Conservation (phyloP, 2,329 filamentous ascomycete species). For the Seiridium unicorne region DNA sequence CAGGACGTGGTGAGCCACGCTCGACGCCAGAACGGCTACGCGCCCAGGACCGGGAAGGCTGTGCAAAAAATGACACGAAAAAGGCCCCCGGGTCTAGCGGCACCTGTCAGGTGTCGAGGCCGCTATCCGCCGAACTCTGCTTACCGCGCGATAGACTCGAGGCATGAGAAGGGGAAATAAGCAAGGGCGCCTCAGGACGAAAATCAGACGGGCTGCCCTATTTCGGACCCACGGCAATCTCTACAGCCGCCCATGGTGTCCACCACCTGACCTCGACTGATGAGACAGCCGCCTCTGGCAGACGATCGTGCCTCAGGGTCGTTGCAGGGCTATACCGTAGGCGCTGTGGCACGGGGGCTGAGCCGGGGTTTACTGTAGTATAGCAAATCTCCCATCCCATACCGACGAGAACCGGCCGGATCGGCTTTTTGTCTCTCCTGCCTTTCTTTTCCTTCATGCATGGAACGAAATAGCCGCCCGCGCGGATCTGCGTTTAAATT, state of each 20-base stretch:
- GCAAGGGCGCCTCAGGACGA: conserved; percentile 13
- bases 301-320: not conserved
- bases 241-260: conserved; percentile 13
- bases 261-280: not conserved
- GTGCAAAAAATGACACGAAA: not conserved
- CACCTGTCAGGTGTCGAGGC: conserved; percentile 3
- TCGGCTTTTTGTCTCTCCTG: not conserved
- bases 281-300: not conserved
- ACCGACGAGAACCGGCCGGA: not conserved
- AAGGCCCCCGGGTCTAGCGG: not conserved
- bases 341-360: not conserved
- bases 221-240: conserved; percentile 7
- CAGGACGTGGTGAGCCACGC: not conserved
- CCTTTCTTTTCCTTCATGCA: not conserved
- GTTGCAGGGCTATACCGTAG: conserved; percentile 1
- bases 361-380: not conserved
- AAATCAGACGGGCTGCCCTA: conserved; percentile 16
- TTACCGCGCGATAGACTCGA: not conserved
- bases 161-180: not conserved
- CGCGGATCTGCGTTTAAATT: not conserved
- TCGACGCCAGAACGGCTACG: not conserved
- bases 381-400: not conserved
- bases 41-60: not conserved
- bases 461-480: not conserved
- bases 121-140: conserved; percentile 1